Base-by-base conservation (phyloP, 495 filamentous ascomycete species). In the Annulohypoxylon nitens region DNA sequence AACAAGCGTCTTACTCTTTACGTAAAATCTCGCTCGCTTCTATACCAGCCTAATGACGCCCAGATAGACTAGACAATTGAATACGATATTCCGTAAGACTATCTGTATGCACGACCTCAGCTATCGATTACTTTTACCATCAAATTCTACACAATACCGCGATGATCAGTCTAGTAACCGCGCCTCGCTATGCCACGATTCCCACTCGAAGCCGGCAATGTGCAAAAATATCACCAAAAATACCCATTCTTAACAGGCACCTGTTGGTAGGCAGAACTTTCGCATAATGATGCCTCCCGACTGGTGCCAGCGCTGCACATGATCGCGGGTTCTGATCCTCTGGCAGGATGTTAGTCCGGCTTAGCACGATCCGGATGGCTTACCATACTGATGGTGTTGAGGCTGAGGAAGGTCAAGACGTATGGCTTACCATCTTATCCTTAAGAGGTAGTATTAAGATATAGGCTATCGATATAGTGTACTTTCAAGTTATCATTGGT, bases 401-500 rank as follows among this genome's bases (percentile, higher is more conserved):
- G 47, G 69, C 61, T 66, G 36, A 71, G 55, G 48, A 53, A 64
- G 6, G 14, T 53, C 30, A 2, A 62, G 18, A 45, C 14, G 14
- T 2, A 54, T 54, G 36, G 65, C 54, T 61, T 34, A 69, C 8
- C 2, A 39, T 51, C 41, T 45, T 18, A 51, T 25, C 45, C 20
- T 61, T 61, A 71, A 71, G 43, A 53, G 58, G 23, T 18, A 23
- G n/a, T 45, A 66, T 59, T 65, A 55, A 65, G 10, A 12, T 26
- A 18, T 65, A 64, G 61, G 54, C 54, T 71, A 65, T 41, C 0
- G 9, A 8, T 33, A 8, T n/a, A 5, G n/a, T n/a, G 11, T 23
- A 3, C 26, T 5, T 5, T 11, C 53, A 3, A 20, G 4, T 23
- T 60, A n/a, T 53, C 34, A 61, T 34, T 70, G 43, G 53, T 34